phyloP scores from a whole-genome alignment of 805 yeast species.

The Schwanniomyces occidentalis region DNA sequence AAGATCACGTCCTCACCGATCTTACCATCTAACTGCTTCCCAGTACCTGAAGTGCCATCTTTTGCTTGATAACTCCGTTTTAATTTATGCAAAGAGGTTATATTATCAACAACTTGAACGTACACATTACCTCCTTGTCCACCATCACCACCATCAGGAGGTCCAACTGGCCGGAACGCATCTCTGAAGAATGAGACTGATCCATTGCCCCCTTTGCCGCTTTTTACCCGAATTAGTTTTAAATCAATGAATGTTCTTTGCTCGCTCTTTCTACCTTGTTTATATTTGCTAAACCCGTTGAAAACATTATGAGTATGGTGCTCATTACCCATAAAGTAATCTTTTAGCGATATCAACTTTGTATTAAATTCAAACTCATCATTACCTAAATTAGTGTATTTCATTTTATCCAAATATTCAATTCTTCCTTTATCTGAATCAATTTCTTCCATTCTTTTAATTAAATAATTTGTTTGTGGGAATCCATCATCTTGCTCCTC shows the following conservation, averaged over 20 bases:
- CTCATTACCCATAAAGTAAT: slow-evolving; percentile 41
- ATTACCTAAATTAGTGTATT: slow-evolving; percentile 18
- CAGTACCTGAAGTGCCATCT: slow-evolving; percentile 69
- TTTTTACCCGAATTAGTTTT: slow-evolving; percentile 59
- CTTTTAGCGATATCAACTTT: slow-evolving; percentile 26
- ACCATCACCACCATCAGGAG: slow-evolving; percentile 99
- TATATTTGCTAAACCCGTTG: slow-evolving; percentile 27
- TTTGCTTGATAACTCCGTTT: slow-evolving; percentile 68
- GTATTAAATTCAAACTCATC: slow-evolving; percentile 17
- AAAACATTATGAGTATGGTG: slow-evolving; percentile 42
- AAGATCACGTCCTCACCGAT: slow-evolving; percentile 77
- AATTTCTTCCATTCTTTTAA: neutral
- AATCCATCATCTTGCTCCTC: slow-evolving; percentile 2
- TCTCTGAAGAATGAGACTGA: slow-evolving; percentile 83
- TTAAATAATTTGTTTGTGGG: slow-evolving; percentile 2
- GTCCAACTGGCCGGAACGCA: slow-evolving; percentile 81
- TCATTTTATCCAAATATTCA: slow-evolving; percentile 4
- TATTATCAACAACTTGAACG: slow-evolving; percentile 73
- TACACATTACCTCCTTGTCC: slow-evolving; percentile 90
- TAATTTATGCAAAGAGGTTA: slow-evolving; percentile 70
- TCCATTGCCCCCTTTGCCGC: slow-evolving; percentile 93
- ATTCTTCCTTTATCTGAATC: neutral
- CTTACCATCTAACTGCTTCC: slow-evolving; percentile 82
- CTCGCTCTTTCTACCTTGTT: slow-evolving; percentile 35
- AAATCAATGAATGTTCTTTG: slow-evolving; percentile 55